Conservation (phyloP, 192 early-diverging fungal genomes). For the Mycoemilia scoparia region DNA sequence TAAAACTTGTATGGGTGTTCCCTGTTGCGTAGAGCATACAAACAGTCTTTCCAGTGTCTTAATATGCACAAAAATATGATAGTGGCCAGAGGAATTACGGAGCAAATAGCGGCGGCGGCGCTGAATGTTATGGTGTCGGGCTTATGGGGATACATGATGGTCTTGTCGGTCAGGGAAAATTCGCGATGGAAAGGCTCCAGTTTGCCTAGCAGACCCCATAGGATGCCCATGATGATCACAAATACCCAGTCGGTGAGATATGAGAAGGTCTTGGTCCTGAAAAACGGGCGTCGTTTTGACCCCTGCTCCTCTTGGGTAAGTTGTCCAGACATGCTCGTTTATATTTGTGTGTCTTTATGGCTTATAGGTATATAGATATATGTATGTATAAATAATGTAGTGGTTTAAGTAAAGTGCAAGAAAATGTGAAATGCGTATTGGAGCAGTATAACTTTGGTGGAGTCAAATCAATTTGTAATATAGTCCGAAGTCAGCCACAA, state of each 20-base stretch:
- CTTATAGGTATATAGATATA: no score
- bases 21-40: no score
- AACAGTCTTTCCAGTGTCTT: constrained; percentile 7
- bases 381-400: no score
- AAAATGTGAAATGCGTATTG: no score
- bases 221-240: constrained; percentile 31
- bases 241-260: constrained; percentile 35
- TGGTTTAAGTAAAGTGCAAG: no score
- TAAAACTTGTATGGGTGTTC: constrained; percentile 26
- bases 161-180: constrained; percentile 51
- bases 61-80: constrained; percentile 6
- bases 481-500: no score
- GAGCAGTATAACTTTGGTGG: no score
- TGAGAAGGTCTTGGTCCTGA: constrained; percentile 22
- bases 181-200: constrained; percentile 48
- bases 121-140: constrained; percentile 28
- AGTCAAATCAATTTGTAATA: no score
- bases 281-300: no score
- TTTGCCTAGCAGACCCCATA: constrained; percentile 36
- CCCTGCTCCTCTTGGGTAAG: no score
- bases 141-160: constrained; percentile 43
- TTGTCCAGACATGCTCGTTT: no score
- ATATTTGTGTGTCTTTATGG: no score
- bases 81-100: constrained; percentile 18
- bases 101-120: constrained; percentile 20